Evolutionary conservation across 2,329 filamentous ascomycete genomes (phyloP), one percentile per base, ranked within the genome.

Genomic region (Hirsutella rhossiliensis): DNA sequence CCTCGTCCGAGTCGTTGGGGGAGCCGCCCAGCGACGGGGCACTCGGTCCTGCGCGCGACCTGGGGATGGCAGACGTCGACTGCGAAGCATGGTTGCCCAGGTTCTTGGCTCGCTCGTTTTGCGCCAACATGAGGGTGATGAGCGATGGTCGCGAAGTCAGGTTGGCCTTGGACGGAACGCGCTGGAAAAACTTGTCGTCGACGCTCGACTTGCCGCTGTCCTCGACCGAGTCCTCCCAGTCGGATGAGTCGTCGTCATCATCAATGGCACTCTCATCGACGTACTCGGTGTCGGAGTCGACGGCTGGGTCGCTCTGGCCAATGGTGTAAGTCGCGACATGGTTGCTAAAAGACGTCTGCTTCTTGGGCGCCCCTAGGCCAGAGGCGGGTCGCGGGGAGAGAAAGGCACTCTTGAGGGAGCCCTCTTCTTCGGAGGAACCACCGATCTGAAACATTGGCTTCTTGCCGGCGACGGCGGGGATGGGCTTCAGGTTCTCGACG

Each of bases 81-180:
- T 84, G 66, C 64, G 82, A 65, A 20, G 81, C 82, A 43, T 73
- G 76, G 58, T 81, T 82, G 49, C 79, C 75, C n/a, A 90, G 73
- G 43, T 72, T 80, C 56, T 72, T 73, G 40, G 81, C 76, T 42
- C 84, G 82, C 61, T 86, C 82, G 51, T 78, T 82, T 58, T 94
- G 81, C 12, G 71, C 84, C 60, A 98, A 80, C 73, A 90, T 83
- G 43, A 90, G 80, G 1, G 89, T 96, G 52, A 98, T 82, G 36
- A 97, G 76, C 2, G 90, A 97, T 42, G 84, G 82, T 41, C 86
- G 80, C 1, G 90, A 94, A 3, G 84, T 82, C 23, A 97, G 72
- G 57, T 95, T 87, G 8, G 82, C 79, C 61, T 81, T 81, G 36
- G 89, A 96, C 61, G 95, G 87, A 41, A 97, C 88, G 9, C 92